These are phyloP conservation scores for Phyllosticta capitalensis DNA, from an alignment of 2,329 filamentous ascomycete genomes.

Conservation along the genomic window DNA sequence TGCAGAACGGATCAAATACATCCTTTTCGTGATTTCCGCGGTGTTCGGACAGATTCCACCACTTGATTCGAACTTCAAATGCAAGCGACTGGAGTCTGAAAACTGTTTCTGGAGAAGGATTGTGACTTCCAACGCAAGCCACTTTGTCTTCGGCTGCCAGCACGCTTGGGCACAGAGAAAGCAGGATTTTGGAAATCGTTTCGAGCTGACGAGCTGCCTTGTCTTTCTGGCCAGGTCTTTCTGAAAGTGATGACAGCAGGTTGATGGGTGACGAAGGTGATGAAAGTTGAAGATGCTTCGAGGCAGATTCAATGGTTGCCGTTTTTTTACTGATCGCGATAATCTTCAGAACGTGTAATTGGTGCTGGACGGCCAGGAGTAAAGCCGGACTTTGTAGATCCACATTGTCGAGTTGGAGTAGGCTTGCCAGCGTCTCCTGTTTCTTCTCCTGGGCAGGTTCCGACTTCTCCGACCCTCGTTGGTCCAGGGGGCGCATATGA, in stretches of 20 bases:
- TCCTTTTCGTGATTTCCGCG: slow-evolving; percentile 53
- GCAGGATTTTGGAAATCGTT: slow-evolving; percentile 52
- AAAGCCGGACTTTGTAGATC: slow-evolving; percentile 25
- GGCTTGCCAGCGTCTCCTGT: slow-evolving; percentile 44
- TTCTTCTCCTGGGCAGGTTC: slow-evolving; percentile 14
- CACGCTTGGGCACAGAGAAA: slow-evolving; percentile 59
- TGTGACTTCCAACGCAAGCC: slow-evolving; percentile 45
- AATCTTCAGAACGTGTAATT: slow-evolving; percentile 56
- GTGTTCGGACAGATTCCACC: slow-evolving; percentile 56
- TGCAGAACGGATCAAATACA: slow-evolving; percentile 53
- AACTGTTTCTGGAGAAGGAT: slow-evolving; percentile 46
- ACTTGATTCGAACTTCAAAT: slow-evolving; percentile 51
- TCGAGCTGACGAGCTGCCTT: slow-evolving; percentile 60
- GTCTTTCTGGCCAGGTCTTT: slow-evolving; percentile 36
- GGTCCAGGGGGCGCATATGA: slow-evolving; percentile 15
- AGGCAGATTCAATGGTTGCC: slow-evolving; percentile 46
- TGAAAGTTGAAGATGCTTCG: slow-evolving; percentile 46
- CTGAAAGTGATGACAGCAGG: slow-evolving; percentile 43
- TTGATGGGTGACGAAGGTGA: slow-evolving; percentile 49
- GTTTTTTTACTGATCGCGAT: slow-evolving; percentile 53
- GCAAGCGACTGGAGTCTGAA: slow-evolving; percentile 57
- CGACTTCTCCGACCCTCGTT: slow-evolving; percentile 24
- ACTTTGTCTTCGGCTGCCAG: slow-evolving; percentile 51
- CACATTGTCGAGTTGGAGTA: slow-evolving; percentile 51
- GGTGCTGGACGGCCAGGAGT: slow-evolving; percentile 50